Percentiles rank a stretch among this genome's conserved stretches.
These are phyloP conservation scores for Guadua angustifolia DNA, from an alignment of 176 grass and related monocot genomes.

Conservation along the genomic window DNA sequence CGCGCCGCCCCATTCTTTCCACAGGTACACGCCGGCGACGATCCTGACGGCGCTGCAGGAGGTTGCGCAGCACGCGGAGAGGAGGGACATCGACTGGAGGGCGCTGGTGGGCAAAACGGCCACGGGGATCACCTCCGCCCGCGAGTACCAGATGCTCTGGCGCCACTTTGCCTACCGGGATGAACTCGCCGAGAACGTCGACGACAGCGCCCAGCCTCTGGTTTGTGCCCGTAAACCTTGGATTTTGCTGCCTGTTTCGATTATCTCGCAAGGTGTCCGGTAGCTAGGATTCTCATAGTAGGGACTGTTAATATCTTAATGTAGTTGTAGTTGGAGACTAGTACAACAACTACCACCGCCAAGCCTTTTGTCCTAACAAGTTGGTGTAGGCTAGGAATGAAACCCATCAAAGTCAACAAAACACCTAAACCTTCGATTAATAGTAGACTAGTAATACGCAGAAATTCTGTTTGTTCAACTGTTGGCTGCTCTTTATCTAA, in stretches of 20 bases:
- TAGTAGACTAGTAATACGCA: neutral
- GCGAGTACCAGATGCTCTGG: constrained; percentile 98
- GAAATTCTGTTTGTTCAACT: neutral
- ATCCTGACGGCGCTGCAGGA: constrained; percentile 81
- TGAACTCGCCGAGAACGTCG: constrained; percentile 50
- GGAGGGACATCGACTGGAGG: constrained; percentile 67
- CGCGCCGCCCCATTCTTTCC: neutral
- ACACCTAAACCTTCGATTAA: too few relatives aligned
- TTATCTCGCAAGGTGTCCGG: neutral
- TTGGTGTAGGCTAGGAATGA: too few relatives aligned
- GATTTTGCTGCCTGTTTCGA: neutral
- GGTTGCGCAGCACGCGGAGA: constrained; percentile 53
- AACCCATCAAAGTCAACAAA: too few relatives aligned
- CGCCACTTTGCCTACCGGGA: constrained; percentile 79
- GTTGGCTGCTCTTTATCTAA: constrained; percentile 15
- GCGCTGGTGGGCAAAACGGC: constrained; percentile 55
- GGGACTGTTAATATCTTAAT: constrained; percentile 22
- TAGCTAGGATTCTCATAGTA: constrained; percentile 1
- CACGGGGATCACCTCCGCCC: constrained; percentile 78
- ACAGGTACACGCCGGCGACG: constrained; percentile 74
- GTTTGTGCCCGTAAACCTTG: constrained; percentile 50
- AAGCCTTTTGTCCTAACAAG: too few relatives aligned
- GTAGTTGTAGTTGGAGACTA: neutral
- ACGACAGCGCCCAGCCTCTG: constrained; percentile 55
- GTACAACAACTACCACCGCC: too few relatives aligned